These are phyloP conservation scores for Aspergillus sp. DNA, from an alignment of 2,329 filamentous ascomycete species.

Conservation along the genomic window DNA sequence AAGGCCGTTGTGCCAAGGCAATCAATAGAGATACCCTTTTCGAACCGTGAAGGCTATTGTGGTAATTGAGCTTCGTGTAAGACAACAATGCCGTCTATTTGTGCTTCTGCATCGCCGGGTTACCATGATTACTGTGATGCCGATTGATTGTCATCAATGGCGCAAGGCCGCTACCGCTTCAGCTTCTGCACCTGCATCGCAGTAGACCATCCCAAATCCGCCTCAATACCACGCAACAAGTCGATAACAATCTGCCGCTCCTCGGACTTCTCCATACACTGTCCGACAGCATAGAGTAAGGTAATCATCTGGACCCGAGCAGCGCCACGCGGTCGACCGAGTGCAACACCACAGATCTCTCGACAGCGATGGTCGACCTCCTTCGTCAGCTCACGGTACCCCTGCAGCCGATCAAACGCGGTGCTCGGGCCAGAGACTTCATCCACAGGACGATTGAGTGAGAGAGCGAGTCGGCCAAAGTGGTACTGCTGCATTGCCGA, in stretches of 20 bases:
- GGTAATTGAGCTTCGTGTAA: too few species aligned
- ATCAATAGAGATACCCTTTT: too few species aligned
- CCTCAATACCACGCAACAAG: slow-evolving; percentile 62
- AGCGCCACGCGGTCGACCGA: slow-evolving; percentile 59
- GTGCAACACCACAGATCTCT: slow-evolving; percentile 63
- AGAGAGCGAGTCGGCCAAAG: slow-evolving; percentile 65
- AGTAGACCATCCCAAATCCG: slow-evolving; percentile 64
- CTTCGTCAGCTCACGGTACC: slow-evolving; percentile 61
- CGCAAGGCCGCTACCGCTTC: slow-evolving; percentile 19
- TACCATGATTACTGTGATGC: too few species aligned
- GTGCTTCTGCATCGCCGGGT: too few species aligned
- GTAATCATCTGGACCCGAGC: slow-evolving; percentile 64
- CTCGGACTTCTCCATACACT: slow-evolving; percentile 57
- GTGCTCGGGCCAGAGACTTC: slow-evolving; percentile 57
- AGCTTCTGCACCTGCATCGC: slow-evolving; percentile 59
- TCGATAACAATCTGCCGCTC: slow-evolving; percentile 60
- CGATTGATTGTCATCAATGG: too few species aligned
- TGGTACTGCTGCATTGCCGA: slow-evolving; percentile 69
- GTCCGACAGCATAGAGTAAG: slow-evolving; percentile 63
- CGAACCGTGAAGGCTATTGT: too few species aligned
- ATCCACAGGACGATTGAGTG: slow-evolving; percentile 64
- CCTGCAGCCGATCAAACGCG: slow-evolving; percentile 58
- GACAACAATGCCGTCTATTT: too few species aligned
- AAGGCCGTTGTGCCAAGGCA: too few species aligned
- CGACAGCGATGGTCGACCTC: slow-evolving; percentile 60